Base-by-base conservation (phyloP, 106 monocot genomes). In the Platanthera guangdongensis region DNA sequence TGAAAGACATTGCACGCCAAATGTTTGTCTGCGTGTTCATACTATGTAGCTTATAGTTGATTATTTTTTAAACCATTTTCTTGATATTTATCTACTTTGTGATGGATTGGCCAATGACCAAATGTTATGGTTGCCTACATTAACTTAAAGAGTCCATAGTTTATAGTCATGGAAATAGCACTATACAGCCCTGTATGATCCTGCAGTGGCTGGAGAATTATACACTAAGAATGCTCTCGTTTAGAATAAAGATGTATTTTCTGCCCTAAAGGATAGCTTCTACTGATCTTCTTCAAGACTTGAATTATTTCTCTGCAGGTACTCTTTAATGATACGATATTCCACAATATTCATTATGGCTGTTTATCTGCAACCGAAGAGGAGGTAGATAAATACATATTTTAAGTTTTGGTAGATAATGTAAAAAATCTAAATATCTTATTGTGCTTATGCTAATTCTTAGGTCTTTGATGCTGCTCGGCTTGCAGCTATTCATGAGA, bases 241-340 rank as follows among this genome's bases (percentile, higher is more conserved):
- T 63, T 63, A 63, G 62, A 63, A 63, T 25, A 8, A 63, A 8
- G 62, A 53, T 63, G 19, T 63, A 63, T 21, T 21, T 22, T 63
- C 22, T 8, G 19, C 22, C 8, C 7, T 25, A 21, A 63, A 22
- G 22, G 62, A 63, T 21, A 10, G 22, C 22, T 63, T 63, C 9
- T 14, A 6, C n/a, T 55, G 55, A 55, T 55, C 13, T 15, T 13
- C 13, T 16, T 55, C 16, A 13, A 55, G 5, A n/a, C 16, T 14
- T 60, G 10, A 13, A 30, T 65, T 9, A 65, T 12, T 65, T 32
- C 65, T 65, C 25, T 82, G 73, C 88, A 97, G 96, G 96, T 97
- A 51, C 93, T 97, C 75, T 97, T 97, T 64, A 97, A 97, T 72
- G 93, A 97, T 71, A 97, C 96, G 13, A 91, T 97, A 80, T 93